Percentiles rank a stretch among this genome's conserved stretches.
These are phyloP conservation scores for Seminavis robusta DNA, from an alignment of 108 stramenopile genomes.

Conservation along the genomic window DNA sequence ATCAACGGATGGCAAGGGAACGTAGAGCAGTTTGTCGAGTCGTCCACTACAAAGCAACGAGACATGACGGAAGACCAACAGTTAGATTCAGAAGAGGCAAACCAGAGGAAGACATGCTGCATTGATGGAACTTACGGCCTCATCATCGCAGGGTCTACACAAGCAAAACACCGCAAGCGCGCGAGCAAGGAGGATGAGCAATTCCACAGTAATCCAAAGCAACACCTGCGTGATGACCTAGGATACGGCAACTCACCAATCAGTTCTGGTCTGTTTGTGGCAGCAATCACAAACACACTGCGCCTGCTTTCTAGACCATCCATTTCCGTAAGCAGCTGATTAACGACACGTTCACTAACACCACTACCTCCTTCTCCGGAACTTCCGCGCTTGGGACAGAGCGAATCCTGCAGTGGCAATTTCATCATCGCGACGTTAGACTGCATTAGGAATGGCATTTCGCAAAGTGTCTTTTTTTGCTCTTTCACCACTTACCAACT, in stretches of 20 bases:
- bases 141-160: conserved; percentile 96
- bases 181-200: no score
- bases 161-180: no score
- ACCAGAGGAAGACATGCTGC: conserved; percentile 3
- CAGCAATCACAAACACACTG: conserved; percentile 94
- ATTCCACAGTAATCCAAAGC: no score
- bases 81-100: neutral
- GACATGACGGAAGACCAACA: neutral
- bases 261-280: conserved; percentile 93
- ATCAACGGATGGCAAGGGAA: conserved; percentile 85
- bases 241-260: no score
- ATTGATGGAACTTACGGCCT: conserved; percentile 67
- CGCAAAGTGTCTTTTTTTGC: no score
- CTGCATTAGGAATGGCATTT: no score
- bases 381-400: conserved; percentile 90
- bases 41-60: conserved; percentile 74
- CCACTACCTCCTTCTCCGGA: conserved; percentile 93
- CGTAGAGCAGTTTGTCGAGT: conserved; percentile 90
- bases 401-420: no score
- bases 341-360: conserved; percentile 93
- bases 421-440: no score
- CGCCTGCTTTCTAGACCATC: conserved; percentile 94
- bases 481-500: no score
- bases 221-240: no score
- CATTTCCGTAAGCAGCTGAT: conserved; percentile 98